Base-by-base conservation (phyloP, 2,329 filamentous ascomycete species). In the Falciphora oryzae region DNA sequence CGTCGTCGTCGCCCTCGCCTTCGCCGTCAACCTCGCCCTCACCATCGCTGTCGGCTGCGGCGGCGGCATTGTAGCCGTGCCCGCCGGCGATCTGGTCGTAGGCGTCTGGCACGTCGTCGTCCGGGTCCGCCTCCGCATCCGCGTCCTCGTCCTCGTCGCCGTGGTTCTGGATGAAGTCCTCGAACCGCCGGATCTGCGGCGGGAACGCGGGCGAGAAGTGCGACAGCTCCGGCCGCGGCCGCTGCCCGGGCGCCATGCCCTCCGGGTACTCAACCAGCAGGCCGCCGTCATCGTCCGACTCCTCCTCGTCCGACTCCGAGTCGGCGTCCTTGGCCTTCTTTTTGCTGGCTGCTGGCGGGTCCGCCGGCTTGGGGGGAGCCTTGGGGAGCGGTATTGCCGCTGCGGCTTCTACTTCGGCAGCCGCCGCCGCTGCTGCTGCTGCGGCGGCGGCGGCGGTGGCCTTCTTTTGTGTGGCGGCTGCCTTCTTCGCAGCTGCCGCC, bases 241-340 rank as follows among this genome's bases (percentile, higher is more conserved):
- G 62, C 16, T 57, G 62, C 31, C 65, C 64, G 13, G 75, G 72
- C 3, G 75, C 74, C 28, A 79, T 79, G 38, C 79, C 83, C 59
- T 80, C 84, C 0, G 85, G 85, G 68, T 86, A 86, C 72, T 89
- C 86, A 65, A 89, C 79, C 31, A 82, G 80, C 44, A 88, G 77
- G 31, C 81, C 82, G 60, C 82, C 81, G 62, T 85, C 85, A 29
- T 83, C 85, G 58, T 86, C 83, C 16, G 82, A 80, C 25, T 82
- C 81, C 4, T 83, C 83, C 10, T 83, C 81, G 0, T 84, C 83
- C 2, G 82, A 81, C 8, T 85, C 81, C 5, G 79, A 73, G 6
- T 74, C 76, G 25, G 70, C 74, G 28, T 75, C 74, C 63, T 73
- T 72, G 3, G 67, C 67, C 59, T 75, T 74, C 67, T 73, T 71